These are phyloP conservation scores for Azolla pinnata DNA, from an alignment of 75 land plant genomes.

Conservation along the genomic window DNA sequence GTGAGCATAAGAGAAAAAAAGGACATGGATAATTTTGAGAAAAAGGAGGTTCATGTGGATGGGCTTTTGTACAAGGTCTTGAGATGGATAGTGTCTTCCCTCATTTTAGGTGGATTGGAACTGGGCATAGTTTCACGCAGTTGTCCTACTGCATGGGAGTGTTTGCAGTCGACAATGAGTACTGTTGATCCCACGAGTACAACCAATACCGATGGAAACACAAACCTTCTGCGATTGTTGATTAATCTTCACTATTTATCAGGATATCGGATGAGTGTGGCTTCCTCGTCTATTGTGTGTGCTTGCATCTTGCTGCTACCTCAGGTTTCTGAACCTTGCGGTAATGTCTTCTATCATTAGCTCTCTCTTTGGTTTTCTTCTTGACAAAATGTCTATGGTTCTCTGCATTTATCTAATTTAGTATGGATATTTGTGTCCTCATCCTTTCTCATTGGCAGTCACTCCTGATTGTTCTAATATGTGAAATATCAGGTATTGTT, in stretches of 20 bases:
- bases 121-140: not conserved
- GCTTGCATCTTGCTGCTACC: slow-evolving; percentile 39
- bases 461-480: too few species aligned
- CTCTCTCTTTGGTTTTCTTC: not conserved
- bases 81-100: slow-evolving; percentile 60
- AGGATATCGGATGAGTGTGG: slow-evolving; percentile 13
- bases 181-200: slow-evolving; percentile 1
- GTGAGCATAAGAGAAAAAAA: slow-evolving; percentile 11
- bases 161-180: slow-evolving; percentile 2
- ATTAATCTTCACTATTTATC: slow-evolving; percentile 37
- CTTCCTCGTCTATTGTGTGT: slow-evolving; percentile 30
- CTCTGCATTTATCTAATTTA: not conserved
- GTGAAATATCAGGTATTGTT: not conserved
- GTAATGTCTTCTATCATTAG: too few species aligned
- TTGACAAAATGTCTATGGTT: not conserved
- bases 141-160: slow-evolving; percentile 22
- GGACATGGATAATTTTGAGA: too few species aligned
- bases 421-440: not conserved
- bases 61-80: slow-evolving; percentile 39
- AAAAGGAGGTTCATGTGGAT: too few species aligned
- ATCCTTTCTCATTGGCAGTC: not conserved
- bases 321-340: not conserved
- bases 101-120: slow-evolving; percentile 31
- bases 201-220: slow-evolving; percentile 13
- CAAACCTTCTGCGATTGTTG: slow-evolving; percentile 28